Evolutionary conservation across 2,329 filamentous ascomycete species (phyloP).

Genomic region (Botryosphaeria dothidea): DNA sequence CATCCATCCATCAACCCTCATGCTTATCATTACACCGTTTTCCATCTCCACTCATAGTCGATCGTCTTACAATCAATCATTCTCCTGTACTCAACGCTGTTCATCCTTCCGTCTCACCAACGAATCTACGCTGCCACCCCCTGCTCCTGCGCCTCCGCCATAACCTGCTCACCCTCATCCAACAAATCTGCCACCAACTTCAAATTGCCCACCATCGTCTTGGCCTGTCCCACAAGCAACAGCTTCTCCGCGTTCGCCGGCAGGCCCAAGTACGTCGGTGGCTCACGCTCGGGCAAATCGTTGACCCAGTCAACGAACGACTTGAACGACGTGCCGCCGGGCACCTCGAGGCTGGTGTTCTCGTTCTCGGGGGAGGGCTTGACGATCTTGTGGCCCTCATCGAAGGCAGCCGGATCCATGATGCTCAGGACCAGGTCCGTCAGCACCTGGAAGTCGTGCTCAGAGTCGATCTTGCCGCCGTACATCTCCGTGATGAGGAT

Average conservation of each 20-base stretch:
- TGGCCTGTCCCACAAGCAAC: slow-evolving; percentile 82
- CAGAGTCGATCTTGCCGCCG: slow-evolving; percentile 94
- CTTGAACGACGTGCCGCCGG: slow-evolving; percentile 75
- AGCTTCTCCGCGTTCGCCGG: slow-evolving; percentile 97
- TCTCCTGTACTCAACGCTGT: neutral
- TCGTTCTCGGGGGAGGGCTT: slow-evolving; percentile 50
- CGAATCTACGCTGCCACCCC: neutral
- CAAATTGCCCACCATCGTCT: slow-evolving; percentile 80
- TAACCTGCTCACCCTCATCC: slow-evolving; percentile 90
- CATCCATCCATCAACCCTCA: neutral
- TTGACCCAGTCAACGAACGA: slow-evolving; percentile 94
- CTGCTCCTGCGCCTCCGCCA: slow-evolving; percentile 58
- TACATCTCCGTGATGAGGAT: slow-evolving; percentile 92
- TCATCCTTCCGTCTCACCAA: neutral
- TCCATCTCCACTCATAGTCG: neutral
- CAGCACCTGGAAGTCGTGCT: slow-evolving; percentile 77
- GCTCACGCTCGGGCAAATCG: slow-evolving; percentile 87
- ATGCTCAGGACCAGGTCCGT: slow-evolving; percentile 72
- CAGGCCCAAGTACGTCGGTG: slow-evolving; percentile 89
- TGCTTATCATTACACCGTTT: neutral
- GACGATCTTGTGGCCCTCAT: slow-evolving; percentile 88
- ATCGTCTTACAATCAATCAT: neutral
- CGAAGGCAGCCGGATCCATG: slow-evolving; percentile 85
- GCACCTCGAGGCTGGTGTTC: slow-evolving; percentile 63
- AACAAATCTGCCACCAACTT: slow-evolving; percentile 82